Conservation (phyloP, 768 basidiomycete genomes). For the Panaeolus cyanescens region DNA sequence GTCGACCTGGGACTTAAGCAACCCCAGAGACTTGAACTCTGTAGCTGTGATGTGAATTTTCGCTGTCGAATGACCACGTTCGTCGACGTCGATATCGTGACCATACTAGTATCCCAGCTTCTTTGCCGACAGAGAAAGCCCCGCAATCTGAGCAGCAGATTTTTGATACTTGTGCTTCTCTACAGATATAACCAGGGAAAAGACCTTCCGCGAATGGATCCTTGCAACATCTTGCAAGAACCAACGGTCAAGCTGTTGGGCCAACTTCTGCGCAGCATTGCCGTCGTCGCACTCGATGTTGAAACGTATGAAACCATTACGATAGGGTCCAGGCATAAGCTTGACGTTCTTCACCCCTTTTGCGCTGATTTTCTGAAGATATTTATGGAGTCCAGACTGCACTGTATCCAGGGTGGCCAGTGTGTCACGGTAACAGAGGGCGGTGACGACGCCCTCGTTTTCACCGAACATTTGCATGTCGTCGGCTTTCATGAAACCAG, state of each 20-base stretch:
- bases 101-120: conserved; percentile 25
- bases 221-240: conserved; percentile 44
- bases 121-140: conserved; percentile 42
- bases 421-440: conserved; percentile 37
- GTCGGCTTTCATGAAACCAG: conserved; percentile 40
- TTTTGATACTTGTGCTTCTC: conserved; percentile 35
- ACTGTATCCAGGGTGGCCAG: conserved; percentile 43
- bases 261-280: conserved; percentile 52
- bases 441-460: conserved; percentile 53
- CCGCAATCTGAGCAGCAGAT: conserved; percentile 45
- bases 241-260: conserved; percentile 48
- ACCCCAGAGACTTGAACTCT: conserved; percentile 48
- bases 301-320: conserved; percentile 46
- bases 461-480: conserved; percentile 47
- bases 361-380: conserved; percentile 36
- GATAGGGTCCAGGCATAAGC: conserved; percentile 51
- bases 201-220: conserved; percentile 55
- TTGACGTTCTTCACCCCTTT: conserved; percentile 45
- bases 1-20: conserved; percentile 63
- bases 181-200: conserved; percentile 51
- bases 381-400: conserved; percentile 34
- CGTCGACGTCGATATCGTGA: conserved; percentile 24
- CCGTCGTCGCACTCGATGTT: conserved; percentile 60
- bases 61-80: conserved; percentile 22
- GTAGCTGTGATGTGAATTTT: conserved; percentile 52